phyloP scores from a whole-genome alignment of 768 basidiomycete genomes.

The Suillus spraguei region DNA sequence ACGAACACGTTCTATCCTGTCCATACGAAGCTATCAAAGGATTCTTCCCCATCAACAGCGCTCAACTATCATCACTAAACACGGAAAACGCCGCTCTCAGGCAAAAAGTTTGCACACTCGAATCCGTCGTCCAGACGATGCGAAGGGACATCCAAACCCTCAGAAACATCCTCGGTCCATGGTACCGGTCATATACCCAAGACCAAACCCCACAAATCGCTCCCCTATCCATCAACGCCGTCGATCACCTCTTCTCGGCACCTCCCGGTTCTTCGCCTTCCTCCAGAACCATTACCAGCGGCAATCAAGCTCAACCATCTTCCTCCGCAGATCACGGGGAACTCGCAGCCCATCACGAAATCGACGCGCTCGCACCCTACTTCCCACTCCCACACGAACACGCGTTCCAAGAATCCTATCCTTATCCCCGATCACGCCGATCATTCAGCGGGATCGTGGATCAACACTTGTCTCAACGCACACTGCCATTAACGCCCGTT shows the following conservation, averaged over 20 bases:
- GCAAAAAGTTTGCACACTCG: constrained; percentile 58
- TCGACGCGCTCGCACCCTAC: constrained; percentile 26
- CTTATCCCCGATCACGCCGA: constrained; percentile 18
- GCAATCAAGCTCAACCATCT: constrained; percentile 18
- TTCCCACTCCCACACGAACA: constrained; percentile 25
- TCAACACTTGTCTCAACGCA: constrained; percentile 26
- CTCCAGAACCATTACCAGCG: constrained; percentile 13
- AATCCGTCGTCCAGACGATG: constrained; percentile 52
- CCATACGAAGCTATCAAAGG: constrained; percentile 64
- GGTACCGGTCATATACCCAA: constrained; percentile 47
- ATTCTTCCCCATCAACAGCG: constrained; percentile 50
- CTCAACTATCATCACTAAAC: constrained; percentile 44
- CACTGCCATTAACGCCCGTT: constrained; percentile 39
- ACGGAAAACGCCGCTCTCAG: constrained; percentile 70
- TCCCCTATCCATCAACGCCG: constrained; percentile 8
- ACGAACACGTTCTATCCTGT: constrained; percentile 46
- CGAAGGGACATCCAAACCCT: constrained; percentile 59
- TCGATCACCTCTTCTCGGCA: constrained; percentile 18
- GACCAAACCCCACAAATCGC: constrained; percentile 19
- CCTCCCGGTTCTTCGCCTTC: constrained; percentile 19
- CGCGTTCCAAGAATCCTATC: constrained; percentile 13
- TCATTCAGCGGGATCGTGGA: constrained; percentile 24
- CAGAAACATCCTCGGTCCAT: constrained; percentile 65
- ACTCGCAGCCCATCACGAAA: constrained; percentile 20
- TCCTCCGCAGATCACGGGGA: constrained; percentile 22